phyloP scores from a whole-genome alignment of 78 protist genomes.

The Chrysochromulina parva region DNA sequence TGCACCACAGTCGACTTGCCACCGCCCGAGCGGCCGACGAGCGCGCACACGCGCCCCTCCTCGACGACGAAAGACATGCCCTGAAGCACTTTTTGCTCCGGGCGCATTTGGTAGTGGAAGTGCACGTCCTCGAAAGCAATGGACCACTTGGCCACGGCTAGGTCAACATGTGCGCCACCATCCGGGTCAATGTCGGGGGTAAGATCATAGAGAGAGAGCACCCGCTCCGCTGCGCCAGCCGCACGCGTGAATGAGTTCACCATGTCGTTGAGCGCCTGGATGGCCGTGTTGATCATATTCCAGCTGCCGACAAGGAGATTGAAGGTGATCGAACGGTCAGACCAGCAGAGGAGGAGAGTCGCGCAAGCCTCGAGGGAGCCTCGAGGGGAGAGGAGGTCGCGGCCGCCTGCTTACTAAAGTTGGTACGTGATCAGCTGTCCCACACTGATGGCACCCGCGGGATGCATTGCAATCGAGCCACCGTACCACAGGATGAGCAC shows the following conservation, averaged over 20 bases:
- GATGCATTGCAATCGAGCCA: background rate
- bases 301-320: background rate
- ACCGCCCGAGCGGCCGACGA: background rate
- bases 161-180: no score
- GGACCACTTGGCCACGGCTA: no score
- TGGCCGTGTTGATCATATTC: background rate
- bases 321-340: no score
- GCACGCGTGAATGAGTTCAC: slow-evolving; percentile 42
- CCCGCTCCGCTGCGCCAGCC: slow-evolving; percentile 42
- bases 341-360: no score
- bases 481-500: slow-evolving; percentile 45
- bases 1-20: background rate
- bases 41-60: background rate
- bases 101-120: slow-evolving; percentile 4
- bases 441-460: background rate
- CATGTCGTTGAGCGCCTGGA: background rate
- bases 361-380: no score
- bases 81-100: background rate
- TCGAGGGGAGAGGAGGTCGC: no score
- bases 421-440: background rate
- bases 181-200: slow-evolving; percentile 21
- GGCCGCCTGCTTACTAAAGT: background rate
- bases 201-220: background rate
- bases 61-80: background rate
- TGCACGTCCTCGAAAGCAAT: no score